A percentile compares a stretch with the other conserved stretches of the same genome.
Evolutionary conservation across 805 yeast genomes (phyloP).

Genomic region (Yamadazyma takamatsuzukensis): DNA sequence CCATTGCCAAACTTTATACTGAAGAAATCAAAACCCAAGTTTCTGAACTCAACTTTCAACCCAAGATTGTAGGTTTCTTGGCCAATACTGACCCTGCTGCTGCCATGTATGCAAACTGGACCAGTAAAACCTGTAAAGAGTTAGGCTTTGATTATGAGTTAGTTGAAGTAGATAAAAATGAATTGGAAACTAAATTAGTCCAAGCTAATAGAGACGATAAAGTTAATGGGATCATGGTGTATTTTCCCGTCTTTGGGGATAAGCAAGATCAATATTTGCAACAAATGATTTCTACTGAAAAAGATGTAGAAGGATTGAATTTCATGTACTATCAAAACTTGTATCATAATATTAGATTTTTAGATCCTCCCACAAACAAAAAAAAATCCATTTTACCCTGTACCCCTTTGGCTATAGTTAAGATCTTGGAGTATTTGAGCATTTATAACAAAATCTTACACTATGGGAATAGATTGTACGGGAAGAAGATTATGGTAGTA

Average conservation of each 20-base stretch:
- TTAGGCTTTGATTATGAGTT: slow-evolving; percentile 85
- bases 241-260: slow-evolving; percentile 95
- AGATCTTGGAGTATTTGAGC: slow-evolving; percentile 84
- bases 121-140: slow-evolving; percentile 82
- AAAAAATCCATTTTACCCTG: slow-evolving; percentile 89
- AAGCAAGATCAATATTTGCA: slow-evolving; percentile 94
- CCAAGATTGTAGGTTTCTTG: slow-evolving; percentile 83
- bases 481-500: slow-evolving; percentile 85
- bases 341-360: slow-evolving; percentile 86
- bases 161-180: slow-evolving; percentile 70
- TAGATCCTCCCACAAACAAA: slow-evolving; percentile 65
- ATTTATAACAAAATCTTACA: slow-evolving; percentile 79
- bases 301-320: slow-evolving; percentile 95
- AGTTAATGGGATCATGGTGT: slow-evolving; percentile 92
- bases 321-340: slow-evolving; percentile 88
- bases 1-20: slow-evolving; percentile 76
- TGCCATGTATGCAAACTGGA: slow-evolving; percentile 92
- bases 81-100: slow-evolving; percentile 97
- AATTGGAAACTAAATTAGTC: slow-evolving; percentile 76
- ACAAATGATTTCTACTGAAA: slow-evolving; percentile 85
- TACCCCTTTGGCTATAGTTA: slow-evolving; percentile 93
- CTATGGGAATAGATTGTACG: slow-evolving; percentile 89
- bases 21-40: slow-evolving; percentile 68
- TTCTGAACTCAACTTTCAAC: slow-evolving; percentile 48
- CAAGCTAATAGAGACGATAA: slow-evolving; percentile 73